A percentile compares a stretch with the other conserved stretches of the same genome.
Conservation (phyloP, 306 rosid species). For the Cucurbita ficifolia region DNA sequence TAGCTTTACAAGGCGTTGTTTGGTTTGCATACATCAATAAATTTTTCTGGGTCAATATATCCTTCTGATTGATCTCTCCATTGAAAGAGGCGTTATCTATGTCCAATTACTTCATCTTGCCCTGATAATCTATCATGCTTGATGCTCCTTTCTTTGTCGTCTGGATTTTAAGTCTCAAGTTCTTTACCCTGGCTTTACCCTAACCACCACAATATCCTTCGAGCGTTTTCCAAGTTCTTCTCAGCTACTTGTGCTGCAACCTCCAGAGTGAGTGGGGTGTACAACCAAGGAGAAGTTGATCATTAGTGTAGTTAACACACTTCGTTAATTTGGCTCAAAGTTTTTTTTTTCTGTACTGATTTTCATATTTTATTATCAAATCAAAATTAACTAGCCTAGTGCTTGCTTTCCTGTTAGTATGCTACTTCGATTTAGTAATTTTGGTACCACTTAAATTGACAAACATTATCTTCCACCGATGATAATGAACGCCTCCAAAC, state of each 20-base stretch:
- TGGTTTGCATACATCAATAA: background rate
- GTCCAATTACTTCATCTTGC: background rate
- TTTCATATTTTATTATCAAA: background rate
- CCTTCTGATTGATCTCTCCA: background rate
- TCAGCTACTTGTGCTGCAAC: background rate
- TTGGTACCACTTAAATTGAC: background rate
- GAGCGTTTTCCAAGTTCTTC: background rate
- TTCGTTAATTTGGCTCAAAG: background rate
- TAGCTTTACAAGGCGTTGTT: background rate
- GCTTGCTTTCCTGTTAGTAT: background rate
- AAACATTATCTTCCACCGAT: background rate
- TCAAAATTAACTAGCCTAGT: background rate
- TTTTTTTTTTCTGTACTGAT: background rate
- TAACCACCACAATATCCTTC: background rate
- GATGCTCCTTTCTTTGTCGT: background rate
- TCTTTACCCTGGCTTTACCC: background rate
- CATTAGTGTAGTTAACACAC: background rate
- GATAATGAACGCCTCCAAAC: background rate
- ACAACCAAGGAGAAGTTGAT: background rate
- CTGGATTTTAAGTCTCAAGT: background rate
- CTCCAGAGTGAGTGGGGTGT: background rate
- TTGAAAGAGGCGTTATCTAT: background rate
- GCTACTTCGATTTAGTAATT: background rate
- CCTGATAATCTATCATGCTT: background rate
- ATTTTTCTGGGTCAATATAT: background rate